Evolutionary conservation across 805 yeast species (phyloP).

Genomic region (Saccharomycopsis oosterbeekiorum): DNA sequence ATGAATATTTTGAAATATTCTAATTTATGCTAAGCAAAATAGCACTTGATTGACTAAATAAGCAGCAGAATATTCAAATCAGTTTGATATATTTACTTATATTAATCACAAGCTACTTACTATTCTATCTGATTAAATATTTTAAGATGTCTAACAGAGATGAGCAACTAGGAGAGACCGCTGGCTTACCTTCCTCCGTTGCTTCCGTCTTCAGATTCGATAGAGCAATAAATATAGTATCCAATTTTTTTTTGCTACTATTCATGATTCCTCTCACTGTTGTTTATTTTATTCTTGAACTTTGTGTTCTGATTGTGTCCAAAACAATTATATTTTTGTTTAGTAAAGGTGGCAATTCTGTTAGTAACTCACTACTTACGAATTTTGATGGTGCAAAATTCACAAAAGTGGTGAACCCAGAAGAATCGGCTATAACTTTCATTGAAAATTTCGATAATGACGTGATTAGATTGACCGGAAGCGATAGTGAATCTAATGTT

Average conservation of each 20-base stretch:
- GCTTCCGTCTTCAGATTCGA: background rate
- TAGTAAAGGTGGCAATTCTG: background rate
- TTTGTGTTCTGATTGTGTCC: background rate
- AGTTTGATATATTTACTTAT: background rate
- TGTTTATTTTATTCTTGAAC: background rate
- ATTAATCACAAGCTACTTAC: no score
- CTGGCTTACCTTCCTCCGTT: background rate
- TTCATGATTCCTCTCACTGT: background rate
- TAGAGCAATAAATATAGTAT: background rate
- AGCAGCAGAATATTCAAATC: no score
- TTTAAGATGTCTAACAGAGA: background rate
- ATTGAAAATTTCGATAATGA: constrained; percentile 42
- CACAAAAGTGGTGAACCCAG: constrained; percentile 37
- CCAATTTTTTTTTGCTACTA: background rate
- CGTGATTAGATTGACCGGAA: constrained; percentile 7
- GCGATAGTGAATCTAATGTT: constrained; percentile 10
- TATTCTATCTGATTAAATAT: background rate
- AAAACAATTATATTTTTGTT: background rate
- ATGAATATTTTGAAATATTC: no score
- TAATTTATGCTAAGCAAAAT: no score
- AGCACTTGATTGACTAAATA: no score
- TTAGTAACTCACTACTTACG: background rate
- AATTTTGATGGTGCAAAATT: background rate
- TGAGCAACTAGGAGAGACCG: background rate
- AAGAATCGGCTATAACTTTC: constrained; percentile 43